Base-by-base conservation (phyloP, 495 filamentous ascomycete species). In the Cudoniella acicularis region DNA sequence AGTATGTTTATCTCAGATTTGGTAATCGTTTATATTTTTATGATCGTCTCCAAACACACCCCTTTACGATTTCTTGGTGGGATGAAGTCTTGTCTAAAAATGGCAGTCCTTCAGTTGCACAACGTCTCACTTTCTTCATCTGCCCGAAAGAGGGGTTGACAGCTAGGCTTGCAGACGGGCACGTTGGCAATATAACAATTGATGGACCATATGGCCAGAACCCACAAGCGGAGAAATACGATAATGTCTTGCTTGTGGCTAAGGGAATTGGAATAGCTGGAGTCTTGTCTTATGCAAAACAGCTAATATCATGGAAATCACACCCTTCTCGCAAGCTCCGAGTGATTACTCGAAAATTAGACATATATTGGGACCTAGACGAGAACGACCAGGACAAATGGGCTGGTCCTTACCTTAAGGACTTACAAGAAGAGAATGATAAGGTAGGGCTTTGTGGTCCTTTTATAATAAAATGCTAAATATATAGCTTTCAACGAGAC, bases 211-310 rank as follows among this genome's bases (percentile, higher is more conserved):
- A 56, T 20, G 54, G 59, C 2, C 2, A 46, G 18, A 21, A 61
- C 49, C 46, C 50, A 8, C 20, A 52, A 6, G 10, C 57, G 8
- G 46, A 61, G 26, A n/a, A n/a, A 4, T 61, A 52, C 21, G 52
- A 61, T 2, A 61, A 22, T 1, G 59, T 61, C 11, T 18, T 61
- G 3, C 30, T 61, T 1, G 45, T 57, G 30, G 59, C 40, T 1
- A 42, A 52, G 47, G 59, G 59, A 6, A 61, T 61, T 25, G 54
- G 59, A 3, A 61, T 61, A 22, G 59, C 46, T 17, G 59, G 59
- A 9, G 23, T 61, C 20, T 40, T 60, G 10, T 22, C 57, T 3
- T 52, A 57, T 25, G 52, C 26, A 21, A 11, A 18, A 21, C 40
- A 61, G 20, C 1, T 56, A 25, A 30, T 22, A 2, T 46, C 40